phyloP scores from a whole-genome alignment of 768 basidiomycete species.

The Mycena leptocephala region DNA sequence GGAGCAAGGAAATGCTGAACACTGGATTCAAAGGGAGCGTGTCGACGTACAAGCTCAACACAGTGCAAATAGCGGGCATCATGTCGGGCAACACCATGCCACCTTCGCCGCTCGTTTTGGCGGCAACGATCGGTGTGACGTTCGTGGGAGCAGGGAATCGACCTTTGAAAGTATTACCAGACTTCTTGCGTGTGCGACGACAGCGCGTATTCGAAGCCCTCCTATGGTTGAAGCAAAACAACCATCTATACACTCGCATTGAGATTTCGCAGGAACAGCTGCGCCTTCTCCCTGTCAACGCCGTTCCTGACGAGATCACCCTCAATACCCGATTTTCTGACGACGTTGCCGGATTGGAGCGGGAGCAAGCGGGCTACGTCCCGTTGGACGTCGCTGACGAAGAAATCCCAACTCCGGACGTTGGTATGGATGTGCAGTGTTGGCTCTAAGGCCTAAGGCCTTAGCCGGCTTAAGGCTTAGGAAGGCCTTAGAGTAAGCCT shows the following conservation, averaged over 20 bases:
- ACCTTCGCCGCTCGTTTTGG: conserved; percentile 39
- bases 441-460: too few relatives aligned
- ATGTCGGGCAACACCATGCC: conserved; percentile 39
- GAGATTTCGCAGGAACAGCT: conserved; percentile 39
- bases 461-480: too few relatives aligned
- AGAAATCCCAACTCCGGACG: too few relatives aligned
- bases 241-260: conserved; percentile 45
- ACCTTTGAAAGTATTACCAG: conserved; percentile 37
- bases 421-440: too few relatives aligned
- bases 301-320: conserved; percentile 49
- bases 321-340: conserved; percentile 33
- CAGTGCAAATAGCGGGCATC: conserved; percentile 39
- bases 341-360: conserved; percentile 37
- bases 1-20: too few relatives aligned
- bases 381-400: conserved; percentile 23
- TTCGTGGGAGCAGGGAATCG: conserved; percentile 46
- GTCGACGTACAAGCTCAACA: too few relatives aligned
- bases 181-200: conserved; percentile 43
- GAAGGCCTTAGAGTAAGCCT: too few relatives aligned
- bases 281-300: conserved; percentile 47
- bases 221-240: conserved; percentile 52
- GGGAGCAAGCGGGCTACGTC: conserved; percentile 49
- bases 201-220: conserved; percentile 42
- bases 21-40: too few relatives aligned
- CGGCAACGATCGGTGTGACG: conserved; percentile 47